Evolutionary conservation across 2,329 filamentous ascomycete genomes (phyloP), one percentile per base, ranked within the genome.

Genomic region (Diaporthe humulicola): DNA sequence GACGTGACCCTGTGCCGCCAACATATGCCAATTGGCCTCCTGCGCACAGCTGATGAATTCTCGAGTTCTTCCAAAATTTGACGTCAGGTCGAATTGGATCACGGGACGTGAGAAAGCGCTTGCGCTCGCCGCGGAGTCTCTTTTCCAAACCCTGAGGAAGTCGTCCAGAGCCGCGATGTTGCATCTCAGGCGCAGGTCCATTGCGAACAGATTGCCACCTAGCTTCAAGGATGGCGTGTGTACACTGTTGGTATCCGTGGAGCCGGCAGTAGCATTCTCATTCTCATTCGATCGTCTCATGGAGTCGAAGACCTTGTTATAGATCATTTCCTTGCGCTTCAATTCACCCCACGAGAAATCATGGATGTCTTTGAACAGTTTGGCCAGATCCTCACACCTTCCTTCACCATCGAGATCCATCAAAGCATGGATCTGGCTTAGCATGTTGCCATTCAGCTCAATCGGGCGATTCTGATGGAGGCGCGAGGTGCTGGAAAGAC

Each of bases 1-100:
- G 36, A 91, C 81, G 58, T 88, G 83, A 0, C 85, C 88, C 77
- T 92, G 88, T 0, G 86, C 83, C 75, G 88, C 81, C n/a, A 88
- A 85, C 3, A 84, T 81, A 1, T 84, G 79, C 42, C 85, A 82
- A 4, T 79, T 81, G 0, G 83, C 80, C 1, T 50, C 69, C 4
- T 25, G 7, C 14, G 57, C 57, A 5, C 4, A 12, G 14, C 1
- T 28, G 14, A 40, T 61, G 2, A 61, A 42, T 2, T 8, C 3
- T n/a, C 19, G 57, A 4, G 36, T 19, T 0, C 36, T 14, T 42
- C 57, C n/a, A 12, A 61, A 28, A 36, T 61, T 61, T 40, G 2
- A 60, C 67, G 0, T 89, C 87, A 84, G 75, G 38, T 84, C 79
- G 1, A 83, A 2, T 3, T 19, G 3, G 2, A 61, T 14, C n/a